Evolutionary conservation across 139 green algal genomes (phyloP), one percentile per base, ranked within the genome.

Genomic region (Coelastrella sp.): DNA sequence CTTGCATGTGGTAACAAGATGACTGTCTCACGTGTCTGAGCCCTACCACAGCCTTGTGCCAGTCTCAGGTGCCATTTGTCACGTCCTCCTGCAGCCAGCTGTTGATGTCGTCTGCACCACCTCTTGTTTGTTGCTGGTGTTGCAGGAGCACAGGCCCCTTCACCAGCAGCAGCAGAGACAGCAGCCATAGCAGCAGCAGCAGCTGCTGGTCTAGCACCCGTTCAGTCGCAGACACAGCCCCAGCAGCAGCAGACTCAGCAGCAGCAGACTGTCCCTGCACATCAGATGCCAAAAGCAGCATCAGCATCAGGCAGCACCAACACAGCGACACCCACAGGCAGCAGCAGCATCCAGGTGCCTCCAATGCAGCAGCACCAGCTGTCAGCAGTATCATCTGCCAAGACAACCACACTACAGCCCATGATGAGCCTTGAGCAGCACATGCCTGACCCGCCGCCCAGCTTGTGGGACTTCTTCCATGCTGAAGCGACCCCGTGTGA

Each of bases 401-500:
- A 49, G 65, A 19, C 76, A 25, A 70, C 83, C 83, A 68, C 9
- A 1, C 58, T 84, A 58, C 73, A 81, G 56, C 19, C 22, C 8
- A 19, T 61, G 14, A 63, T 58, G 35, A 84, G 73, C 49, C 24
- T 84, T 12, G 85, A 83, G 17, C 6, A 8, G n/a, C 19, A 22
- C 22, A 15, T 14, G 19, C 73, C 73, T 14, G 85, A 56, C 6
- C 73, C 85, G 4, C 85, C 85, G 1, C 85, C 85, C 0, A 84
- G 58, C 15, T 25, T 92, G 14, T 91, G 60, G 63, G 83, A 89
- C 7, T 92, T 90, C n/a, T 80, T 93, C 74, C 15, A 65, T 75
- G 91, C 88, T 9, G 91, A 93, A 59, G 61, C 90, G 6, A 88
- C 78, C 14, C 93, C 93, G 11, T 75, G 56, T 68, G 91, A 93